Base-by-base conservation (phyloP, 208 protist genomes). In the Acanthamoeba triangularis region DNA sequence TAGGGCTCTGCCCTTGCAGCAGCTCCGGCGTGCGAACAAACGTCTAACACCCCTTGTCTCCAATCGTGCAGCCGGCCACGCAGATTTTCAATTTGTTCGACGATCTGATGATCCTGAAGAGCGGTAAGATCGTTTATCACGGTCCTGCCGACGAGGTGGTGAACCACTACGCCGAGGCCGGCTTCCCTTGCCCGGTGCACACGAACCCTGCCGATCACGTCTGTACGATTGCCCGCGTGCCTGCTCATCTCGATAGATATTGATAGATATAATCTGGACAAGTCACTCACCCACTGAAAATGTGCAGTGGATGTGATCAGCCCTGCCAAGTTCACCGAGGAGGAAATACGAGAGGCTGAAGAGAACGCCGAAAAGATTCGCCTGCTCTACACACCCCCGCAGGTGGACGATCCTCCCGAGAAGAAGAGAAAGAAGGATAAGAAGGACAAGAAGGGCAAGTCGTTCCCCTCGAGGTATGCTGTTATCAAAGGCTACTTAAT, bases 121-220 rank as follows among this genome's bases (percentile, higher is more conserved):
- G 54, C 44, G 90, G 90, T 18, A 94, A 65, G 72, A 84, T 94
- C 47, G 90, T 94, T 18, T 94, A 94, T 25, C 90, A 94, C 72
- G 95, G 95, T 7, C 90, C 85, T 5, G 90, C 67, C 8, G 90
- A 61, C 23, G 54, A 96, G 16, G 84, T 94, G 6, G 41, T 95
- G 0, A 30, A 80, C 65, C 37, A 95, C 72, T 94, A 94, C 54
- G 72, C 49, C 8, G 63, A 95, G 63, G 63, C 49, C 6, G 95
- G 95, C 72, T 95, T 95, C 37, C 74, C 90, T 20, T 96, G 96
- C 72, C 96, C 96, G 14, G 30, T 78, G 28, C 92, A 96, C 74
- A 65, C 61, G 2, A 96, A 96, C 69, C 93, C 94, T 25, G 96
- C 96, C 41, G 96, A 96, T 35, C 95, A 94, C 88, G 82, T 96